phyloP scores from a whole-genome alignment of 2,329 filamentous ascomycete species.

The Aspergillus tubingensis region DNA sequence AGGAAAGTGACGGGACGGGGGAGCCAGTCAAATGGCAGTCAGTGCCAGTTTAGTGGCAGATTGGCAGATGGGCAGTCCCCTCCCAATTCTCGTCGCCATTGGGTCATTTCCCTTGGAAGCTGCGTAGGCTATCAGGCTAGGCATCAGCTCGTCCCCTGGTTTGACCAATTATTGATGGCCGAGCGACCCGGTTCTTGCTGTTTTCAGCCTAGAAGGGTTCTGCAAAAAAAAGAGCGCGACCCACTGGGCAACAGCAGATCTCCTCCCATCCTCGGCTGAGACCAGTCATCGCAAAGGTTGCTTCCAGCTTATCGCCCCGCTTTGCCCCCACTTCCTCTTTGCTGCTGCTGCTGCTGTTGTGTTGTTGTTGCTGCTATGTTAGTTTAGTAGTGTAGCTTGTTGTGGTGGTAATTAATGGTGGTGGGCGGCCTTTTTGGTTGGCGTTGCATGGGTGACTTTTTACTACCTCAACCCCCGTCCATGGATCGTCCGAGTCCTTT shows the following conservation, averaged over 20 bases:
- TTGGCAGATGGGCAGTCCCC: not conserved
- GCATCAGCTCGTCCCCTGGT: constrained; percentile 15
- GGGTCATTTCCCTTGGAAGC: constrained; percentile 15
- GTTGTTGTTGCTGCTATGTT: not conserved
- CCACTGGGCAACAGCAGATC: constrained; percentile 23
- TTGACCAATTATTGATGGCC: constrained; percentile 15
- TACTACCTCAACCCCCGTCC: constrained; percentile 3
- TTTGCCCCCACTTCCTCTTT: constrained; percentile 14
- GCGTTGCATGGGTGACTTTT: constrained; percentile 6
- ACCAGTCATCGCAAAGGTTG: constrained; percentile 16
- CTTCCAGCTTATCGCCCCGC: constrained; percentile 25
- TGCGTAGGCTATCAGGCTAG: constrained; percentile 21
- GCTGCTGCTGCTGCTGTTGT: not conserved
- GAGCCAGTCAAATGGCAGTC: not conserved
- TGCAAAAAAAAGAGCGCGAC: constrained; percentile 5
- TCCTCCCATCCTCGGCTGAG: constrained; percentile 6
- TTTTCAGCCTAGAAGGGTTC: constrained; percentile 21
- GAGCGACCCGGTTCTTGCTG: constrained; percentile 9
- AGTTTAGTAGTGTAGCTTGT: not conserved
- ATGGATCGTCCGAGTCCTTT: constrained; percentile 7
- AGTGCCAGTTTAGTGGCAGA: constrained; percentile 11
- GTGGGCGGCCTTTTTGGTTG: constrained; percentile 1
- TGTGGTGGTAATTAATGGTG: not conserved
- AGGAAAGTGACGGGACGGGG: not conserved
- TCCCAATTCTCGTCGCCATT: not conserved